Base-by-base conservation (phyloP, 1,284 basidiomycete species). In the Schizopora paradoxa region DNA sequence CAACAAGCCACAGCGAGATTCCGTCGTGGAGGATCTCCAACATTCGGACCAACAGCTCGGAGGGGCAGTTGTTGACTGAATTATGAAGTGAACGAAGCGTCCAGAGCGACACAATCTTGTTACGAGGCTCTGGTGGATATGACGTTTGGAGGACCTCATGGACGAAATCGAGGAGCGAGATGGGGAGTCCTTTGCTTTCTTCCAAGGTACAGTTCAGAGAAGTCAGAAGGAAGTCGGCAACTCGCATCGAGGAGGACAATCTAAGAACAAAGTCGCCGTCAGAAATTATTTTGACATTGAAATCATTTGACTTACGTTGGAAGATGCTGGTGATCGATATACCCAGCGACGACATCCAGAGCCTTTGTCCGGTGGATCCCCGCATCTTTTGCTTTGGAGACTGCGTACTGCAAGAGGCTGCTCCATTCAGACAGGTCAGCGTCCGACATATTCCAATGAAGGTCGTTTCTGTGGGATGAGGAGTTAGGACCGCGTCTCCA, bases 111-210 rank as follows among this genome's bases (percentile, higher is more conserved):
- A 68, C 67, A 38, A 73, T 66, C 54, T 73, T 67, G 54, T 75
- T 73, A 35, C 65, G 63, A 2, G 73, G 67, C n/a, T 72, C 72
- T 0, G 82, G 79, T 0, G 85, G 84, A 62, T 88, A 88, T n/a
- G 72, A 73, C 10, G 72, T 67, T 13, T 66, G 59, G 41, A 88
- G 65, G 0, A 75, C 74, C 31, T 76, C 72, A 51, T 79, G 77
- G 40, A 78, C 66, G 43, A 84, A 72, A 40, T 77, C 71, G 27
- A 84, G 58, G 7, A 84, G 57, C 32, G 56, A 56, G 10, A 58
- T 61, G 7, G 79, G 80, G 5, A 77, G 41, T 56, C 25, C 74
- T 66, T 26, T 72, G 67, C 36, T 69, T 64, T 29, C 14, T 26
- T 38, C 22, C 2, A 77, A 74, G 11, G 60, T 53, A 49, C 74